Base-by-base conservation (phyloP, 1,139 yeast genomes). In the Sugiyamaella sp. region DNA sequence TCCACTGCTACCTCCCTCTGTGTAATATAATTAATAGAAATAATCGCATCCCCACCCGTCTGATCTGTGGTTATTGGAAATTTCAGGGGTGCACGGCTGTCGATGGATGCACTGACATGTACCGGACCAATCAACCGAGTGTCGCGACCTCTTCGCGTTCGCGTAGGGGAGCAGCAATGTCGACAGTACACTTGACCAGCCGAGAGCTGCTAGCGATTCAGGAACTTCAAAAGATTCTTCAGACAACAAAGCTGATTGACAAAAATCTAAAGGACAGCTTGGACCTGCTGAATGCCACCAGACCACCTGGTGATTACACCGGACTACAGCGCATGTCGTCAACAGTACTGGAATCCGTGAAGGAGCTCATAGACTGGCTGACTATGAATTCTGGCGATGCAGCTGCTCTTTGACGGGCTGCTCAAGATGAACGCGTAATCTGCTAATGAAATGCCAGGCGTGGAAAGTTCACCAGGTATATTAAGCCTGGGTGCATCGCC, bases 151-250 rank as follows among this genome's bases (percentile, higher is more conserved):
- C n/a, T n/a, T n/a, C n/a, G n/a, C n/a, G n/a, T n/a, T n/a, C n/a
- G n/a, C n/a, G n/a, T n/a, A n/a, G n/a, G n/a, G n/a, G n/a, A n/a
- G n/a, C 37, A 25, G 14, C 22, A 6, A 5, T 10, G 4, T 29
- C 39, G 2, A 8, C 33, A 8, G 3, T 4, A 29, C 27, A 48
- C 14, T 37, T 60, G 35, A 53, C 60, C 6, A 52, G 35, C 9
- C 47, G 51, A 16, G 62, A 63, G 43, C 39, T 49, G 46, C 52
- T 46, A n/a, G 56, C 62, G 2, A 42, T 63, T 10, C 42, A 46
- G 4, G 66, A 63, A 51, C 55, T 63, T 32, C 57, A 55, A 32
- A 63, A 63, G 53, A 60, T 63, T 9, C 48, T 47, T 5, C 29
- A 41, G 2, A 63, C 66, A 8, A 52, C 57, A 2, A 50, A 51